Base-by-base conservation (phyloP, 176 grass and related monocot genomes). In the Panicum miliaceum region DNA sequence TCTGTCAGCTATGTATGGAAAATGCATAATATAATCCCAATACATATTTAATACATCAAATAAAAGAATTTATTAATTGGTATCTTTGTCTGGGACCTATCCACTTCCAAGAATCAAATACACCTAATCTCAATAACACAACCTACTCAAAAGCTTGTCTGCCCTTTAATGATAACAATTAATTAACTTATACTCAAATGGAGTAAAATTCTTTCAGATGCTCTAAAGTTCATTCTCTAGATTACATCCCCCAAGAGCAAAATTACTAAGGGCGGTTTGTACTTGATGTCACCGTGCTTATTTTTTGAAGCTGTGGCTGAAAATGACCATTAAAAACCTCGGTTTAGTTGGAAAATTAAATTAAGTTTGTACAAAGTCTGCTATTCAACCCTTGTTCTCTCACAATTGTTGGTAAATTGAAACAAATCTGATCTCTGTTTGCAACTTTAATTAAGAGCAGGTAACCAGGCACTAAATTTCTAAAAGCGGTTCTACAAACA, bases 1-100 rank as follows among this genome's bases (percentile, higher is more conserved):
- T 37, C 23, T 65, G 54, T 85, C 70, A 92, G 80, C 53, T 61
- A 54, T 71, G 42, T 85, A 62, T 68, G 60, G 56, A 56, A 5
- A 14, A 79, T 67, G 12, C 22, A 75, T 9, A 63, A 41, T 47
- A 64, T 12, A 2, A 16, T 56, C 75, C 29, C 3, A 16, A 42
- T 52, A 11, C 42, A 89, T 85, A 69, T 57, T 77, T 37, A 64
- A 29, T 82, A 58, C 15, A 37, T 27, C 13, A 81, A 51, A 47
- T 72, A 22, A 72, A 48, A 2, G 36, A 71, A 56, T 59, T 61
- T 15, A 1, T 11, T 58, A 37, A 38, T 60, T 12, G 60, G 25
- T 67, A 80, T 57, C 51, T 22, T 35, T 67, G 50, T 79, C 2
- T 34, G 59, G 45, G 47, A 79, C 6, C 36, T 76, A 83, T 80